Conservation (phyloP, 495 filamentous ascomycete genomes). For the Ramalina intermedia region DNA sequence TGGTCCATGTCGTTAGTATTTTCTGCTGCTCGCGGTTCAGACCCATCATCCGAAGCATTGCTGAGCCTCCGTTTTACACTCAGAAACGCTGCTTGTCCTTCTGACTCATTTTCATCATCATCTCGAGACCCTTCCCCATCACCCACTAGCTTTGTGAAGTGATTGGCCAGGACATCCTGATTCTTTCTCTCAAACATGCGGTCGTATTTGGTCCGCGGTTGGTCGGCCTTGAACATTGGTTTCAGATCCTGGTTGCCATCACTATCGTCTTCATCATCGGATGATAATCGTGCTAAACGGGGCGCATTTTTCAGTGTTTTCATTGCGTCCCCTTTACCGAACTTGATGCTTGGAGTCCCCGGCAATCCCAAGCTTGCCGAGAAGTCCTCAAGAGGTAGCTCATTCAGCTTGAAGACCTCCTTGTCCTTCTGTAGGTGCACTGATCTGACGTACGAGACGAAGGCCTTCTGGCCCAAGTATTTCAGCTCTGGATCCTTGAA, state of each 20-base stretch:
- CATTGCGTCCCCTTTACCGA: slow-evolving; percentile 71
- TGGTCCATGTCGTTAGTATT: not conserved
- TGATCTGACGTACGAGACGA: slow-evolving; percentile 72
- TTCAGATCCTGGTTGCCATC: slow-evolving; percentile 23
- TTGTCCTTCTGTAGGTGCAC: slow-evolving; percentile 84
- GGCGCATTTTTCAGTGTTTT: slow-evolving; percentile 81
- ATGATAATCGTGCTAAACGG: slow-evolving; percentile 38
- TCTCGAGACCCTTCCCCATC: slow-evolving; percentile 36
- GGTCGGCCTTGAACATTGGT: slow-evolving; percentile 32
- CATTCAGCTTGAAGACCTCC: slow-evolving; percentile 70
- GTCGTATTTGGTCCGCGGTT: slow-evolving; percentile 80
- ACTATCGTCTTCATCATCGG: slow-evolving; percentile 38
- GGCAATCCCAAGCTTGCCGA: slow-evolving; percentile 76
- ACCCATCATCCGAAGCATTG: slow-evolving; percentile 21
- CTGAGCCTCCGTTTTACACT: slow-evolving; percentile 71
- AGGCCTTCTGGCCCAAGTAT: slow-evolving; percentile 91
- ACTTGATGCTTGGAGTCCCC: slow-evolving; percentile 81
- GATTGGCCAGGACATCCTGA: slow-evolving; percentile 82
- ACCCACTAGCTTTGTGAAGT: slow-evolving; percentile 75
- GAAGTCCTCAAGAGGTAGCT: slow-evolving; percentile 71
- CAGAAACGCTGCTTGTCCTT: slow-evolving; percentile 67
- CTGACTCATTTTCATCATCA: slow-evolving; percentile 32
- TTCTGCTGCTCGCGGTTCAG: not conserved
- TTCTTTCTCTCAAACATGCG: slow-evolving; percentile 94
- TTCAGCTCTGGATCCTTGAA: slow-evolving; percentile 92